Percentiles rank a stretch among this genome's conserved stretches.
Conservation (phyloP, 2,329 filamentous ascomycete genomes). For the Reticulascus tulasneorum region DNA sequence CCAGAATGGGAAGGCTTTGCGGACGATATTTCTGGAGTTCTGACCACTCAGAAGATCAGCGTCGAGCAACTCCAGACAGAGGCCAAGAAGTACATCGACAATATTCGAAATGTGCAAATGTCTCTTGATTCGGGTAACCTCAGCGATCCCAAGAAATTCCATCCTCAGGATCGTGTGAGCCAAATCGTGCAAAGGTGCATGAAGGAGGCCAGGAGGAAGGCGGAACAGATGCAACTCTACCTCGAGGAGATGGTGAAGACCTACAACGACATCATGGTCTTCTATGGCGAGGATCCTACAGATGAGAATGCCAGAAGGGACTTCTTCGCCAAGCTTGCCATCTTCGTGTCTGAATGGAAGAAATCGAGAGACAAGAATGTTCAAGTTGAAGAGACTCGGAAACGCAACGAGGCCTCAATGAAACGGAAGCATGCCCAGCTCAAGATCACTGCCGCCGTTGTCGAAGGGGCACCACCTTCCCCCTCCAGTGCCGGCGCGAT, state of each 20-base stretch:
- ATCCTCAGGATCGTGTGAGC: slow-evolving; percentile 91
- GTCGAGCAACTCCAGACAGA: slow-evolving; percentile 87
- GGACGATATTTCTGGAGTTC: slow-evolving; percentile 77
- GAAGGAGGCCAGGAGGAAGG: slow-evolving; percentile 95
- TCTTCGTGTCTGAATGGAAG: slow-evolving; percentile 93
- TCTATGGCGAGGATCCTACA: slow-evolving; percentile 88
- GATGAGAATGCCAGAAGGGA: slow-evolving; percentile 93
- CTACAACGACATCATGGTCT: slow-evolving; percentile 93
- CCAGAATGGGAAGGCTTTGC: slow-evolving; percentile 90
- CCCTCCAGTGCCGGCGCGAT: slow-evolving; percentile 82
- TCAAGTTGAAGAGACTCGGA: slow-evolving; percentile 72
- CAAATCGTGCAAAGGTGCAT: slow-evolving; percentile 88
- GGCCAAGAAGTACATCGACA: slow-evolving; percentile 88
- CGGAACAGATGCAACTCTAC: slow-evolving; percentile 91
- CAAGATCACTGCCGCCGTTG: slow-evolving; percentile 44
- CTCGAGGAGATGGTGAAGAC: slow-evolving; percentile 87
- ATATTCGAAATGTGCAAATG: slow-evolving; percentile 88
- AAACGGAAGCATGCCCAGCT: slow-evolving; percentile 79
- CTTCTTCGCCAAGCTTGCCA: slow-evolving; percentile 90
- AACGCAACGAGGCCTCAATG: slow-evolving; percentile 85
- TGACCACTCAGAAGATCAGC: slow-evolving; percentile 83
- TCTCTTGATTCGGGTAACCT: slow-evolving; percentile 91
- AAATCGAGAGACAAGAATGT: slow-evolving; percentile 93
- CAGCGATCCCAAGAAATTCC: slow-evolving; percentile 95
- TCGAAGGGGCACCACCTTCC: slow-evolving; percentile 50